A percentile compares a stretch with the other conserved stretches of the same genome.
Evolutionary conservation across 352 stramenopile species (phyloP).

Genomic region (Phytophthora pisi): DNA sequence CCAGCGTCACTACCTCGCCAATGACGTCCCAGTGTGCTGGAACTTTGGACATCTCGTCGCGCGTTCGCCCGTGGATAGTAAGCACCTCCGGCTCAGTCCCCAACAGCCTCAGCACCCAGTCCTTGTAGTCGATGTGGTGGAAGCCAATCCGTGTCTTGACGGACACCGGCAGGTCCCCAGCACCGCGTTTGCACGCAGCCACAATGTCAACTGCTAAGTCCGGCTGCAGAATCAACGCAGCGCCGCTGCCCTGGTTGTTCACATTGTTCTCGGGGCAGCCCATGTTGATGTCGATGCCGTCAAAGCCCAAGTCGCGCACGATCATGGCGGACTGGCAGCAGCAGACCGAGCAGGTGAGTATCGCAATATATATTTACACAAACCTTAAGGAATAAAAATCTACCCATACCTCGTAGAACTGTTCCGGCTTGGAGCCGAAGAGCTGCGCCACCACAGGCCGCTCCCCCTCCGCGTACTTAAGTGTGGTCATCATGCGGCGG

Average conservation of each 20-base stretch:
- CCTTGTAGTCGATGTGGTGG: slow-evolving; percentile 74
- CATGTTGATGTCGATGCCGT: slow-evolving; percentile 90
- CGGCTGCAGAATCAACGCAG: slow-evolving; percentile 69
- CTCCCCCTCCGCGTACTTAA: slow-evolving; percentile 77
- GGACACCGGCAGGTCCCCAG: slow-evolving; percentile 66
- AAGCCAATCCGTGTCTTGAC: slow-evolving; percentile 87
- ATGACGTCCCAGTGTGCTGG: slow-evolving; percentile 86
- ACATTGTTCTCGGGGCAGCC: slow-evolving; percentile 79
- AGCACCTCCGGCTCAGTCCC: slow-evolving; percentile 73
- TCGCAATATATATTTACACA: neutral
- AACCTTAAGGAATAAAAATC: neutral
- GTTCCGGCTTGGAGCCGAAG: slow-evolving; percentile 86
- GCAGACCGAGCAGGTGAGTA: slow-evolving; percentile 1
- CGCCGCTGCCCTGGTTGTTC: slow-evolving; percentile 80
- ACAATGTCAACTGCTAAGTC: slow-evolving; percentile 69
- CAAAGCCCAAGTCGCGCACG: slow-evolving; percentile 78
- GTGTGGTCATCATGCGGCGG: slow-evolving; percentile 77
- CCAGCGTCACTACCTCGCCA: slow-evolving; percentile 66
- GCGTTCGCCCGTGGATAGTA: slow-evolving; percentile 78
- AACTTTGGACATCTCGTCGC: slow-evolving; percentile 85
- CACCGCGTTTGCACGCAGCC: slow-evolving; percentile 67
- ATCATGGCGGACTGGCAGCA: slow-evolving; percentile 69
- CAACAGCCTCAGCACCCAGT: slow-evolving; percentile 78
- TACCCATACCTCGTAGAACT: slow-evolving; percentile 78
- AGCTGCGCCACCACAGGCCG: slow-evolving; percentile 80